phyloP scores from a whole-genome alignment of 2,329 filamentous ascomycete genomes.

The Annulohypoxylon truncatum region DNA sequence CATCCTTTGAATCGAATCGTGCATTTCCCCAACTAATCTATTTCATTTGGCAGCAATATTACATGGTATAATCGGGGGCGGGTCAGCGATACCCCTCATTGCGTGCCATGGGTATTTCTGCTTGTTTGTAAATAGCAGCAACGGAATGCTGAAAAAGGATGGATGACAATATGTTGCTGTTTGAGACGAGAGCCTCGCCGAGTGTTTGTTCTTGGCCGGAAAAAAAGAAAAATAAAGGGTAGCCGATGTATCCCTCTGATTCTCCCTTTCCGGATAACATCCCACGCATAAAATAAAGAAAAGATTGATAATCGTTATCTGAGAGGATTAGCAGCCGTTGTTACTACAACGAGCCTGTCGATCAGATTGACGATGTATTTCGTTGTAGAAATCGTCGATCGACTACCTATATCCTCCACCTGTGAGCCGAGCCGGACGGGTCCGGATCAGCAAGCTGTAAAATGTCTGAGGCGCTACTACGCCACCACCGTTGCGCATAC shows the following conservation, averaged over 20 bases:
- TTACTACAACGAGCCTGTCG: constrained; percentile 30
- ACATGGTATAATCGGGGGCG: constrained; percentile 9
- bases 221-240: constrained; percentile 10
- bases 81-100: constrained; percentile 20
- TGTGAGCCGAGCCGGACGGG: constrained; percentile 32
- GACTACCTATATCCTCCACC: constrained; percentile 7
- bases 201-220: constrained; percentile 6
- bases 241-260: constrained; percentile 5
- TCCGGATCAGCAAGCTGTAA: constrained; percentile 31
- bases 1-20: constrained; percentile 19
- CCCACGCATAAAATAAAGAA: constrained; percentile 19
- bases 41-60: constrained; percentile 6
- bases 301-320: constrained; percentile 23
- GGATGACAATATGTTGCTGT: not conserved
- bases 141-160: not conserved
- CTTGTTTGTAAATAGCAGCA: constrained; percentile 2
- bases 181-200: constrained; percentile 6
- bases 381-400: constrained; percentile 32
- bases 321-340: constrained; percentile 21
- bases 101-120: constrained; percentile 3
- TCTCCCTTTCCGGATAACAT: constrained; percentile 8
- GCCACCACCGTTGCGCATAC: constrained; percentile 4
- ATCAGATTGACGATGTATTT: constrained; percentile 34
- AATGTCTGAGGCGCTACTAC: constrained; percentile 5
- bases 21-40: constrained; percentile 29